Percentiles rank a stretch among this genome's conserved stretches.
Conservation (phyloP, 2,329 filamentous ascomycete genomes). For the Pseudogymnoascus sp. region DNA sequence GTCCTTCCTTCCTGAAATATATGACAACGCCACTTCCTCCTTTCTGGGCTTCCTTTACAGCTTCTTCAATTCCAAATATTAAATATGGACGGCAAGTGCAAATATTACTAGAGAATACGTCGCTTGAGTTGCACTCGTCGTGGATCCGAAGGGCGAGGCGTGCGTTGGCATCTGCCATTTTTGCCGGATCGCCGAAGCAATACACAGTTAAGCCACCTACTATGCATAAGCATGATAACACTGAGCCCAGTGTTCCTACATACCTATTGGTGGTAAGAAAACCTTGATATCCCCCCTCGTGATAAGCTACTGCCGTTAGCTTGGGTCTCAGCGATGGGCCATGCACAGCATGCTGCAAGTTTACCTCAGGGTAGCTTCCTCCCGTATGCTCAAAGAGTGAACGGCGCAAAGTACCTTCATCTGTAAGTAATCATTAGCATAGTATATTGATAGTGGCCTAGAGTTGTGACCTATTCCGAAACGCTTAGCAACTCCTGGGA, state of each 20-base stretch:
- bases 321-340: conserved; percentile 17
- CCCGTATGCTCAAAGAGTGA: conserved; percentile 93
- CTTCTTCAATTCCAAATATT: conserved; percentile 95
- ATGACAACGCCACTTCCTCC: conserved; percentile 93
- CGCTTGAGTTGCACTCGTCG: conserved; percentile 87
- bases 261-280: conserved; percentile 87
- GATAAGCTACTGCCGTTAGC: conserved; percentile 54
- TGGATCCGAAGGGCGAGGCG: conserved; percentile 79
- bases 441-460: not conserved
- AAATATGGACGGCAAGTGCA: conserved; percentile 95
- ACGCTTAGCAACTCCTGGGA: conserved; percentile 80
- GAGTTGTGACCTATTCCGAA: conserved; percentile 62
- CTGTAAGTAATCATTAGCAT: conserved; percentile 36
- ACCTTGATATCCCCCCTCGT: conserved; percentile 91
- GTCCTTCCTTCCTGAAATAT: conserved; percentile 96
- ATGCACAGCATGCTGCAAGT: conserved; percentile 29
- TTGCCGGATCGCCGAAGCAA: conserved; percentile 90
- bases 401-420: conserved; percentile 79
- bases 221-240: conserved; percentile 18
- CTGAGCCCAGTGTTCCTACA: conserved; percentile 15
- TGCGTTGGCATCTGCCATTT: conserved; percentile 81
- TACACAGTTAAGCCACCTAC: conserved; percentile 85
- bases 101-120: conserved; percentile 97
- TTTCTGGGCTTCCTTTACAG: conserved; percentile 92
- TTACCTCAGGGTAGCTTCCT: conserved; percentile 78